A percentile compares a stretch with the other conserved stretches of the same genome.
phyloP scores from a whole-genome alignment of 2,329 filamentous ascomycete species.

The Fusarium denticulatum region DNA sequence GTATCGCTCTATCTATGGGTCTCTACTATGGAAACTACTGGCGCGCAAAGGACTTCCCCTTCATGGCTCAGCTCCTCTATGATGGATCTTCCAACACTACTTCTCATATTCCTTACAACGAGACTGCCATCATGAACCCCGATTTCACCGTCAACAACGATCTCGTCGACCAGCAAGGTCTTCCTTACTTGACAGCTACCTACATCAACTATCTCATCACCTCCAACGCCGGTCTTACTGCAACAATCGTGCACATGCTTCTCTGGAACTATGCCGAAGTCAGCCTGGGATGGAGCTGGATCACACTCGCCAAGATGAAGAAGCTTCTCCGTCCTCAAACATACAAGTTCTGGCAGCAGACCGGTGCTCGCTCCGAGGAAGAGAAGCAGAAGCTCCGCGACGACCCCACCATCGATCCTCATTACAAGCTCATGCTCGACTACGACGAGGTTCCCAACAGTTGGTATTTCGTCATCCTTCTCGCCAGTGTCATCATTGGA shows the following conservation, averaged over 20 bases:
- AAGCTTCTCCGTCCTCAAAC: background rate
- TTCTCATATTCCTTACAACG: slow-evolving; percentile 5
- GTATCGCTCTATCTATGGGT: slow-evolving; percentile 50
- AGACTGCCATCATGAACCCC: slow-evolving; percentile 15
- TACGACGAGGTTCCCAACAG: slow-evolving; percentile 22
- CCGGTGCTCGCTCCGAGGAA: background rate
- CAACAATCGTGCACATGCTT: slow-evolving; percentile 19
- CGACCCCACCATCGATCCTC: slow-evolving; percentile 20
- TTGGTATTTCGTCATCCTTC: slow-evolving; percentile 19
- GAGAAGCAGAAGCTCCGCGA: slow-evolving; percentile 20
- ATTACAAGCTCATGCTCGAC: slow-evolving; percentile 32
- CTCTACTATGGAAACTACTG: slow-evolving; percentile 30
- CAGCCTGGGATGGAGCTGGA: slow-evolving; percentile 32
- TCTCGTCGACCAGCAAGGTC: slow-evolving; percentile 2
- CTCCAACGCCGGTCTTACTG: slow-evolving; percentile 19
- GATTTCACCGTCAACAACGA: slow-evolving; percentile 35
- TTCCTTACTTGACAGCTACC: slow-evolving; percentile 20
- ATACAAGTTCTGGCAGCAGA: slow-evolving; percentile 20
- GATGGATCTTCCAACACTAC: slow-evolving; percentile 5
- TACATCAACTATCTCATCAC: slow-evolving; percentile 31
- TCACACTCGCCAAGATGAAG: background rate
- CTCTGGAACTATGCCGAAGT: slow-evolving; percentile 41
- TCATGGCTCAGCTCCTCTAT: slow-evolving; percentile 29
- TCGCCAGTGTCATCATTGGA: background rate
- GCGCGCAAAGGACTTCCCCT: slow-evolving; percentile 28